Evolutionary conservation across 768 basidiomycete genomes (phyloP).

Genomic region (Suillus subluteus): DNA sequence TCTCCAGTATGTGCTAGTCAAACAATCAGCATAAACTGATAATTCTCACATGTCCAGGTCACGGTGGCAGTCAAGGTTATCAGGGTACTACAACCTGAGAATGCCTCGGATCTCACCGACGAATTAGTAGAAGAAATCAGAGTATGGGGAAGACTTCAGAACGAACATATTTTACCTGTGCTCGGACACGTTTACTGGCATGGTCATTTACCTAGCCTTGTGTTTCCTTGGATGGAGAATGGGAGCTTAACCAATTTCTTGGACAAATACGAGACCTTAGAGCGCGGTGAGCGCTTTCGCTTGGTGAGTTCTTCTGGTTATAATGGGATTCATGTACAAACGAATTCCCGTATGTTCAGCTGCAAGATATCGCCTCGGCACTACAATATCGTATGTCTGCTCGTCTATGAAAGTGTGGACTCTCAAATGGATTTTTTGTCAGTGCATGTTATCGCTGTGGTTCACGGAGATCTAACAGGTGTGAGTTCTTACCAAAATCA

Average conservation of each 20-base stretch:
- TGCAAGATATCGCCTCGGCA: slow-evolving; percentile 8
- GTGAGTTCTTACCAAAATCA: background rate
- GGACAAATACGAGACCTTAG: background rate
- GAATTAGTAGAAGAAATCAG: slow-evolving; percentile 24
- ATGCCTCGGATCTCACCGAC: background rate
- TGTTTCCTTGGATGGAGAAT: slow-evolving; percentile 37
- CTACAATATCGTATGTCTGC: slow-evolving; percentile 12
- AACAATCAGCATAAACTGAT: background rate
- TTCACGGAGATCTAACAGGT: slow-evolving; percentile 11
- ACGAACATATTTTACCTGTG: slow-evolving; percentile 34
- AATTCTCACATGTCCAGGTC: background rate
- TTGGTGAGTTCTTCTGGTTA: background rate
- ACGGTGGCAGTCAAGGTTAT: slow-evolving; percentile 3
- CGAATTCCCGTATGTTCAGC: background rate
- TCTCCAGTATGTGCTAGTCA: background rate
- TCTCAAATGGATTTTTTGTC: background rate
- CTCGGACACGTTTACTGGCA: slow-evolving; percentile 32
- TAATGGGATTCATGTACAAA: background rate
- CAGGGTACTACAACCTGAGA: background rate
- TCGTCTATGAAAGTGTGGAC: background rate
- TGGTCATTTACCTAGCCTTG: slow-evolving; percentile 32
- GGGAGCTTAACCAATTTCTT: slow-evolving; percentile 27
- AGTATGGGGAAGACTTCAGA: slow-evolving; percentile 23
- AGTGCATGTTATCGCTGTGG: slow-evolving; percentile 8
- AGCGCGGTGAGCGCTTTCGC: background rate